A percentile compares a stretch with the other conserved stretches of the same genome.
Conservation (phyloP, 2,329 filamentous ascomycete species). For the Aureobasidium mangrovei region DNA sequence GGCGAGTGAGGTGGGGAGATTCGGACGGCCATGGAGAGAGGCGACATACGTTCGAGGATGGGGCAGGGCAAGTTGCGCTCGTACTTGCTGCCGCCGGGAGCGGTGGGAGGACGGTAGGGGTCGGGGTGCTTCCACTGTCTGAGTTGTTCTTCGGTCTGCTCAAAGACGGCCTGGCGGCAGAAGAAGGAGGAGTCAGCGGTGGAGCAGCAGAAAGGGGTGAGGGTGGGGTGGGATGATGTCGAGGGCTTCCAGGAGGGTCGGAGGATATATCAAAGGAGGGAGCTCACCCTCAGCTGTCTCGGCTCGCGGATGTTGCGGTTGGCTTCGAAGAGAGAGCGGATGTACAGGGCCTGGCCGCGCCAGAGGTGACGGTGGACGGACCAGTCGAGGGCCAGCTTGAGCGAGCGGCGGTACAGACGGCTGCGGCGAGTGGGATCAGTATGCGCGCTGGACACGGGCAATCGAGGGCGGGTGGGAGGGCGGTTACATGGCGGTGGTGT, state of each 20-base stretch:
- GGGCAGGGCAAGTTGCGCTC: conserved; percentile 83
- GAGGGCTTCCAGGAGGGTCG: neutral
- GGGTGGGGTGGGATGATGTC: conserved; percentile 12
- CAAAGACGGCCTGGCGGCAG: conserved; percentile 59
- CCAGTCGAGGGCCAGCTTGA: conserved; percentile 95
- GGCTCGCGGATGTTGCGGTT: conserved; percentile 80
- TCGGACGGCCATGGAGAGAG: neutral
- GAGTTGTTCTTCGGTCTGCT: conserved; percentile 79
- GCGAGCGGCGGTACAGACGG: conserved; percentile 76
- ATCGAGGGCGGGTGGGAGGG: conserved; percentile 8
- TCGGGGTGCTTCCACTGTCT: conserved; percentile 97
- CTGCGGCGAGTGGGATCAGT: conserved; percentile 30
- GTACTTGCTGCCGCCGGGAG: conserved; percentile 93
- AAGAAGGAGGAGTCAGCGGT: neutral
- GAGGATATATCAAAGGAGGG: neutral
- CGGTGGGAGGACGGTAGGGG: conserved; percentile 79
- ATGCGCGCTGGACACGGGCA: neutral
- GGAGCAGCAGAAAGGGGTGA: conserved; percentile 8
- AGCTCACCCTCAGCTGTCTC: conserved; percentile 69
- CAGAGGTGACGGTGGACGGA: conserved; percentile 85
- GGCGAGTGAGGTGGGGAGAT: neutral
- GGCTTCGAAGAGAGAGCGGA: conserved; percentile 88
- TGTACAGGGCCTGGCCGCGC: conserved; percentile 93
- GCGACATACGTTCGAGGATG: conserved; percentile 64
- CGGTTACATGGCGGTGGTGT: conserved; percentile 15